A percentile compares a stretch with the other conserved stretches of the same genome.
Evolutionary conservation across 2,329 filamentous ascomycete species (phyloP).

Genomic region (Clarireedia monteithiana): DNA sequence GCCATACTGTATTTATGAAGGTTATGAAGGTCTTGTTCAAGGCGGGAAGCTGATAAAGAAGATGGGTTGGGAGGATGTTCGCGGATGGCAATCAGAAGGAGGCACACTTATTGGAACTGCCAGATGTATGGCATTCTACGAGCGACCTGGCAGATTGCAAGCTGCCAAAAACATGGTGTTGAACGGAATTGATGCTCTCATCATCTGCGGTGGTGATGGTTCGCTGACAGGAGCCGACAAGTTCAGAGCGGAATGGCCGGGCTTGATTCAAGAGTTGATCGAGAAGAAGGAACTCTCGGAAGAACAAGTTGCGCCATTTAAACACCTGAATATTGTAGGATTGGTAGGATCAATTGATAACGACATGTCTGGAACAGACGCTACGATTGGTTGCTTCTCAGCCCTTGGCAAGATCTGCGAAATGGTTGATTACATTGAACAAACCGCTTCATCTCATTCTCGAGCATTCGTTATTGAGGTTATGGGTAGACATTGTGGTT

Average conservation of each 20-base stretch:
- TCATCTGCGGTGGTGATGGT: slow-evolving; percentile 96
- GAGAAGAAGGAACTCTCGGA: slow-evolving; percentile 59
- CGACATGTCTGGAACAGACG: slow-evolving; percentile 93
- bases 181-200: slow-evolving; percentile 87
- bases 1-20: slow-evolving; percentile 78
- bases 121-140: slow-evolving; percentile 84
- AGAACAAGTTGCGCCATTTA: slow-evolving; percentile 68
- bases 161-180: slow-evolving; percentile 93
- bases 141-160: slow-evolving; percentile 72
- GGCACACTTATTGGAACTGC: slow-evolving; percentile 95
- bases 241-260: slow-evolving; percentile 88
- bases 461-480: slow-evolving; percentile 96
- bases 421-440: slow-evolving; percentile 93
- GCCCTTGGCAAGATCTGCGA: slow-evolving; percentile 90
- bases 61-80: slow-evolving; percentile 88
- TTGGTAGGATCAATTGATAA: slow-evolving; percentile 98
- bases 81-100: slow-evolving; percentile 88
- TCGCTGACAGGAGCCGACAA: slow-evolving; percentile 92
- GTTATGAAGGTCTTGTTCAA: slow-evolving; percentile 89
- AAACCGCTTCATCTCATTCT: slow-evolving; percentile 88
- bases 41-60: slow-evolving; percentile 82
- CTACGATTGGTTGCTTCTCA: slow-evolving; percentile 94
- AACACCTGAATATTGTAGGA: slow-evolving; percentile 90
- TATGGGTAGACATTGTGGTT: slow-evolving; percentile 97
- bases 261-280: slow-evolving; percentile 79